Evolutionary conservation across 805 yeast species (phyloP).

Genomic region (Hanseniaspora thailandica): DNA sequence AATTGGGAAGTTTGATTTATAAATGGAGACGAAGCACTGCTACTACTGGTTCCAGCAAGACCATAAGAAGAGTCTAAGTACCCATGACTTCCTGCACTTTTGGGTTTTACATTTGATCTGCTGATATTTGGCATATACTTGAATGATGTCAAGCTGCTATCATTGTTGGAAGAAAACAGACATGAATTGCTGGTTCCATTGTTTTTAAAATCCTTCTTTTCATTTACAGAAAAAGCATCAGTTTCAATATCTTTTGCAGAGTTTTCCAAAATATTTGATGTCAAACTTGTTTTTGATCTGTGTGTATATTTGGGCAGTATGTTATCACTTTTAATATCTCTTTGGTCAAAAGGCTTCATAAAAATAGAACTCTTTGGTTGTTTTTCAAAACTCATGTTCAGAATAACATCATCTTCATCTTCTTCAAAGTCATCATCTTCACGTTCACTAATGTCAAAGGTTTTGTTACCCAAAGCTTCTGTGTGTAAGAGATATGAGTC

Average conservation of each 20-base stretch:
- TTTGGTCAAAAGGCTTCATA: not conserved
- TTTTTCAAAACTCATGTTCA: not conserved
- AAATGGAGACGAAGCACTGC: not conserved
- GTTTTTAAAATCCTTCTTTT: not conserved
- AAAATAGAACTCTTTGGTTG: not conserved
- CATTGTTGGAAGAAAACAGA: not conserved
- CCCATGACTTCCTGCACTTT: not conserved
- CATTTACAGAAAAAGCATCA: not conserved
- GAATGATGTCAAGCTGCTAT: not conserved
- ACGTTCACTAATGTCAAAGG: not conserved
- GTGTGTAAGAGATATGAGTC: not conserved
- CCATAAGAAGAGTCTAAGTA: not conserved
- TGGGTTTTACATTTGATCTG: not conserved
- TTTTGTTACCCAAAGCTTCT: not conserved
- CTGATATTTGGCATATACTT: not conserved
- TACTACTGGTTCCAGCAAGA: not conserved
- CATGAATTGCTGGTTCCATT: not conserved
- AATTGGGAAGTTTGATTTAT: constrained; percentile 1
- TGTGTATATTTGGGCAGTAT: not conserved
- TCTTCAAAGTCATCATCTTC: constrained; percentile 1
- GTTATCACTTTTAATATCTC: not conserved
- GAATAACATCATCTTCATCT: not conserved
- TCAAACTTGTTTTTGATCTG: not conserved
- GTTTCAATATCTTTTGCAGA: not conserved
- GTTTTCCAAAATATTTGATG: not conserved